Percentiles rank a stretch among this genome's conserved stretches.
These are phyloP conservation scores for Bonia amplexicaulis DNA, from an alignment of 176 grass and related monocot genomes.

Conservation along the genomic window DNA sequence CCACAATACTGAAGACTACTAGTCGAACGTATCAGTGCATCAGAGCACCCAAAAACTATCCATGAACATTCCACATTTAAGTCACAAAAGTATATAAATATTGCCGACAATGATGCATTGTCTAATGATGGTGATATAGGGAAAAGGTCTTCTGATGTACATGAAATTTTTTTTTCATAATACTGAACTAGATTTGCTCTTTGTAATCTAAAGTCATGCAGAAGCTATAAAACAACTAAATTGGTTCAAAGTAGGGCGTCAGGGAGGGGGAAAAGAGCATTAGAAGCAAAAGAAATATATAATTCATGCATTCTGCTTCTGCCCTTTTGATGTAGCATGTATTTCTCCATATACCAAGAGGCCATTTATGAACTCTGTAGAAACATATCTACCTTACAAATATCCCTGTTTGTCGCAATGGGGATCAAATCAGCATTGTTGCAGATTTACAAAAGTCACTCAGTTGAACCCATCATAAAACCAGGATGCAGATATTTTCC, in stretches of 20 bases:
- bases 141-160: background rate
- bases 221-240: conserved; percentile 8
- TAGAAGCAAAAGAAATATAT: background rate
- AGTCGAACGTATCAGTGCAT: background rate
- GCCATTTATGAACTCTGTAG: conserved; percentile 9
- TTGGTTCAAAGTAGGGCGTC: background rate
- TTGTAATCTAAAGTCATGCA: background rate
- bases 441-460: conserved; percentile 8
- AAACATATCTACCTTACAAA: background rate
- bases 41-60: background rate
- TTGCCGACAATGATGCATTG: background rate
- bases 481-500: conserved; percentile 13
- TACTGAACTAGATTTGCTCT: background rate
- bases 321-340: conserved; percentile 7
- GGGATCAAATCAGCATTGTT: conserved; percentile 6
- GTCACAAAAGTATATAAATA: background rate
- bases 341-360: conserved; percentile 5
- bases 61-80: background rate
- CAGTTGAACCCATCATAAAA: background rate
- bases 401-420: background rate
- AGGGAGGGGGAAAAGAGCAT: background rate
- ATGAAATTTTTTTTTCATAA: background rate
- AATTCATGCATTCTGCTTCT: background rate
- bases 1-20: background rate
- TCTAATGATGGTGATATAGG: background rate